These are phyloP conservation scores for Skeletonema tropicum DNA, from an alignment of 108 stramenopile genomes.

Conservation along the genomic window DNA sequence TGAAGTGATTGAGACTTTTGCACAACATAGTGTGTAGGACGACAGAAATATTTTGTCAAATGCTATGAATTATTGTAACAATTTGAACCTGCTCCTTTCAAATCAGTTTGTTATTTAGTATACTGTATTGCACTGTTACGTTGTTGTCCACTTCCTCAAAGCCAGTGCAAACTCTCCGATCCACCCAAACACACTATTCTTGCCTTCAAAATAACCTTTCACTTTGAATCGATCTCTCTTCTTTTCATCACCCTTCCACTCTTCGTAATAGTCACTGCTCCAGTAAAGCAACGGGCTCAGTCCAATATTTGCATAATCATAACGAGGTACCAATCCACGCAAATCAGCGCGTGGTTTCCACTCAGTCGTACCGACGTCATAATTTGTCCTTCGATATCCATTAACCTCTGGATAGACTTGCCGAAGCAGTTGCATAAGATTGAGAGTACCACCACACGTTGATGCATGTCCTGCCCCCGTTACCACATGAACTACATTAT, in stretches of 20 bases:
- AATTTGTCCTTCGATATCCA: not conserved
- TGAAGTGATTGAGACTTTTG: not conserved
- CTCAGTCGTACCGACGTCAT: slow-evolving; percentile 5
- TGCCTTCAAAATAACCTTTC: slow-evolving; percentile 18
- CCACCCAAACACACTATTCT: slow-evolving; percentile 13
- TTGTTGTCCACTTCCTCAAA: not conserved
- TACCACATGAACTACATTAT: slow-evolving; percentile 66
- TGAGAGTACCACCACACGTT: slow-evolving; percentile 79
- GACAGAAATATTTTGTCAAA: not conserved
- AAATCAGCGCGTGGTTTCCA: slow-evolving; percentile 16
- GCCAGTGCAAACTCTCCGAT: not conserved
- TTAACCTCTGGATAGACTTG: slow-evolving; percentile 57
- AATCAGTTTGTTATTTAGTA: not conserved
- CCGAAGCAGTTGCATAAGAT: slow-evolving; percentile 70
- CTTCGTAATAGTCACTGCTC: slow-evolving; percentile 50
- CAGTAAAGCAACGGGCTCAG: slow-evolving; percentile 78
- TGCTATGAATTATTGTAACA: slow-evolving; percentile 3
- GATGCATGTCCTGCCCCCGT: slow-evolving; percentile 85
- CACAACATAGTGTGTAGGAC: not conserved
- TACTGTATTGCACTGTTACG: not conserved
- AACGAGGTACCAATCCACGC: slow-evolving; percentile 73
- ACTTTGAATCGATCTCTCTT: slow-evolving; percentile 1
- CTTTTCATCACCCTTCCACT: slow-evolving; percentile 15
- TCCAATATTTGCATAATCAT: slow-evolving; percentile 72
- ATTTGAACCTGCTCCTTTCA: not conserved